Conservation (phyloP, 306 rosid species). For the Lathyrus sativus region DNA sequence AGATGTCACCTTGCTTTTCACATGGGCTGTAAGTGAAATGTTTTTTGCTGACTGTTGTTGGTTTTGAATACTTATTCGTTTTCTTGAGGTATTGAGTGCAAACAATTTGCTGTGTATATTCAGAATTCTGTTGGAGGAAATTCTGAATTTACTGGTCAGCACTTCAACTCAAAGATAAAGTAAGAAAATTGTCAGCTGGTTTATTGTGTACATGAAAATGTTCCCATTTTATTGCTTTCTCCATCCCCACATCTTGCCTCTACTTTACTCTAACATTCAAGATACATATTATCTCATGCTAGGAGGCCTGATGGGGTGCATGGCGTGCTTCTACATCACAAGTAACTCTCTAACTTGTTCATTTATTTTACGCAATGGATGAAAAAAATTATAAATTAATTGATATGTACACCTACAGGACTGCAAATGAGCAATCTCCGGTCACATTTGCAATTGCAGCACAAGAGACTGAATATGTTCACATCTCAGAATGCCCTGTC, state of each 20-base stretch:
- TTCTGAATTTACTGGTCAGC: constrained; percentile 87
- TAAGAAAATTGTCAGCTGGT: constrained; percentile 48
- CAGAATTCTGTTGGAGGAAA: constrained; percentile 96
- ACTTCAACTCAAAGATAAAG: constrained; percentile 70
- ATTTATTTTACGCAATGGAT: constrained; percentile 18
- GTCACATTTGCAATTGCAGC: constrained; percentile 93
- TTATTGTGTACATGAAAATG: constrained; percentile 28
- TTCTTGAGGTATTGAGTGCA: constrained; percentile 28
- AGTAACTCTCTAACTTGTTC: constrained; percentile 51
- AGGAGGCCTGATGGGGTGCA: constrained; percentile 81
- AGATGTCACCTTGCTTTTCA: constrained; percentile 83
- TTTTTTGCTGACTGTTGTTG: constrained; percentile 16
- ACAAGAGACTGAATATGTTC: constrained; percentile 70
- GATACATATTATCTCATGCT: constrained; percentile 35
- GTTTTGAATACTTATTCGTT: constrained; percentile 24
- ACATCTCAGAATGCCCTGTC: constrained; percentile 78
- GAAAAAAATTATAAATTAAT: constrained; percentile 26
- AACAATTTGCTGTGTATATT: constrained; percentile 33
- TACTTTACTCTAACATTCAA: constrained; percentile 46
- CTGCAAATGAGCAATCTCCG: constrained; percentile 62
- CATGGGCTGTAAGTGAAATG: constrained; percentile 83
- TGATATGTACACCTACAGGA: constrained; percentile 53
- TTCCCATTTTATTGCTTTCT: constrained; percentile 24
- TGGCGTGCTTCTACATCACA: constrained; percentile 82
- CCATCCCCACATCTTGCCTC: neutral